These are phyloP conservation scores for Penicillium freii DNA, from an alignment of 2,329 filamentous ascomycete genomes.

Conservation along the genomic window DNA sequence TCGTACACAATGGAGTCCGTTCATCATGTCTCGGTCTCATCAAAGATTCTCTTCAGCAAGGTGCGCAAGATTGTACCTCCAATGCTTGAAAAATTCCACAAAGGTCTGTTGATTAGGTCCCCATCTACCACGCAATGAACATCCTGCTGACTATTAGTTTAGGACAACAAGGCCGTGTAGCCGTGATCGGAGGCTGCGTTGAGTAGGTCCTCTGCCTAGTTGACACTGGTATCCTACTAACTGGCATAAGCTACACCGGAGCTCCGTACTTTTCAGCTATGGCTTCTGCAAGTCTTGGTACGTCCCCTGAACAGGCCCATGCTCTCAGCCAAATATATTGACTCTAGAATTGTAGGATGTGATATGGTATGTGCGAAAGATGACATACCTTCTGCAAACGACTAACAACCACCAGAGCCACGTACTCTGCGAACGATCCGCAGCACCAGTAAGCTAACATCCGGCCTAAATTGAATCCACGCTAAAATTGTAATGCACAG, in stretches of 20 bases:
- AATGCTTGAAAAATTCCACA: slow-evolving; percentile 93
- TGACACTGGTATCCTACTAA: slow-evolving; percentile 8
- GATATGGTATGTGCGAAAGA: slow-evolving; percentile 68
- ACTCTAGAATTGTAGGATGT: slow-evolving; percentile 46
- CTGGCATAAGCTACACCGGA: slow-evolving; percentile 68
- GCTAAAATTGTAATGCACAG: slow-evolving; percentile 23
- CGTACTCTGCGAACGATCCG: slow-evolving; percentile 90
- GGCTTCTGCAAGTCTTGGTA: slow-evolving; percentile 83
- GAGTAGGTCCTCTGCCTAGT: slow-evolving; percentile 51
- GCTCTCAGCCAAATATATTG: neutral
- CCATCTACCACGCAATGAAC: neutral
- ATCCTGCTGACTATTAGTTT: slow-evolving; percentile 5
- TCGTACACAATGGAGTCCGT: slow-evolving; percentile 30
- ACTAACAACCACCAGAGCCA: slow-evolving; percentile 55
- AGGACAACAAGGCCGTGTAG: slow-evolving; percentile 91
- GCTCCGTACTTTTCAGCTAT: slow-evolving; percentile 98
- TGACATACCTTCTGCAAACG: neutral
- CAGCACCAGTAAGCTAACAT: slow-evolving; percentile 54
- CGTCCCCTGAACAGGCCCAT: slow-evolving; percentile 5
- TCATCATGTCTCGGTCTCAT: slow-evolving; percentile 60
- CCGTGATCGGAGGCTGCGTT: slow-evolving; percentile 89
- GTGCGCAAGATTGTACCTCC: slow-evolving; percentile 90
- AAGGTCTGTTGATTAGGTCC: slow-evolving; percentile 59
- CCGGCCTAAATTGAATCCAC: neutral
- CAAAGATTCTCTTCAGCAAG: slow-evolving; percentile 73